Percentiles rank a stretch among this genome's conserved stretches.
These are phyloP conservation scores for Artemisia annua DNA, from an alignment of 129 eudicot genomes.

Conservation along the genomic window DNA sequence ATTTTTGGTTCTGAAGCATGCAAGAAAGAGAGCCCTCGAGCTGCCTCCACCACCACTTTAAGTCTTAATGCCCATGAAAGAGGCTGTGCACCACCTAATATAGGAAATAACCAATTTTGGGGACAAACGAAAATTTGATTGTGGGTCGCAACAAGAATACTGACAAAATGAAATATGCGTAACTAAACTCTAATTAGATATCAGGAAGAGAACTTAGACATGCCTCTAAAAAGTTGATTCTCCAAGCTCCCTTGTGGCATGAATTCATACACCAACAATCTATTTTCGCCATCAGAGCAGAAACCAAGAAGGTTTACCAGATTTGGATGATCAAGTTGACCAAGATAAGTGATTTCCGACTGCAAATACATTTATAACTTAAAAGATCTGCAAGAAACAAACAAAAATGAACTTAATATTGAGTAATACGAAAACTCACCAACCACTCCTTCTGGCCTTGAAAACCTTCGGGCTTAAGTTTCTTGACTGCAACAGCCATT, in stretches of 20 bases:
- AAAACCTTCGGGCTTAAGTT: conserved; percentile 49
- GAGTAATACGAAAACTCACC: conserved; percentile 42
- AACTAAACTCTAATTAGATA: background rate
- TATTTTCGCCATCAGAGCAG: conserved; percentile 53
- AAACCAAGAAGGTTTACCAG: conserved; percentile 68
- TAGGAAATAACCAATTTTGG: background rate
- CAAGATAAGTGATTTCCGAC: conserved; percentile 72
- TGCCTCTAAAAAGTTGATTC: conserved; percentile 57
- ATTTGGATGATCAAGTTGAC: conserved; percentile 65
- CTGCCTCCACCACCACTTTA: conserved; percentile 64
- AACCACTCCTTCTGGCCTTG: conserved; percentile 80
- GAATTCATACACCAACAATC: conserved; percentile 67
- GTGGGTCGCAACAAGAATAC: background rate
- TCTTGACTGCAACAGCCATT: conserved; percentile 57
- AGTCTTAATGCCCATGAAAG: conserved; percentile 70
- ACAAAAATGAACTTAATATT: background rate
- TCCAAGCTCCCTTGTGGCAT: conserved; percentile 75
- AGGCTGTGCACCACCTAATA: conserved; percentile 42
- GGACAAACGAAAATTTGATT: conserved; percentile 10
- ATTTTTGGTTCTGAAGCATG: conserved; percentile 53
- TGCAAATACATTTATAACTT: conserved; percentile 27
- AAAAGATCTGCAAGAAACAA: background rate
- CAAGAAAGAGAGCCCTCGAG: conserved; percentile 65
- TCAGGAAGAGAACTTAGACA: conserved; percentile 5
- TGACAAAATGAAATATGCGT: background rate